A percentile compares a stretch with the other conserved stretches of the same genome.
Evolutionary conservation across 176 grass and related monocot genomes (phyloP).

Genomic region (Phoenix dactylifera): DNA sequence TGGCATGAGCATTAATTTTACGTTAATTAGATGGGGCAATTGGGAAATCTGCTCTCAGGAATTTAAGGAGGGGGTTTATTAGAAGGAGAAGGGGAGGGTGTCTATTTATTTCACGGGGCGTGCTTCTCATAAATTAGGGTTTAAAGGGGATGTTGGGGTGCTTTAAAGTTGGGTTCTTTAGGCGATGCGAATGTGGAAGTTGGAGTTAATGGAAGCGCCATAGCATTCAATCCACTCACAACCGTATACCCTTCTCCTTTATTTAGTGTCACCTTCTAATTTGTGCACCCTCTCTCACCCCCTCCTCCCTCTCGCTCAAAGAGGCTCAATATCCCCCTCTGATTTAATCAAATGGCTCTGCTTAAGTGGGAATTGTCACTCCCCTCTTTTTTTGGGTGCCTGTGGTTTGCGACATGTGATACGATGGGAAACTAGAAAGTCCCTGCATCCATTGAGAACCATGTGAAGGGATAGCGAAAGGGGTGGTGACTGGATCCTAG

Average conservation of each 20-base stretch:
- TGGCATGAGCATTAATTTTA: constrained; percentile 34
- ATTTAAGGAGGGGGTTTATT: constrained; percentile 27
- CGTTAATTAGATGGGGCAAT: constrained; percentile 25
- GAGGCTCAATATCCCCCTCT: not conserved
- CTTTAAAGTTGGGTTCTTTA: constrained; percentile 55
- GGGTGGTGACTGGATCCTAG: not conserved
- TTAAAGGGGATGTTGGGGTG: constrained; percentile 58
- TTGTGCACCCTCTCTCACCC: constrained; percentile 11
- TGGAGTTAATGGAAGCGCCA: constrained; percentile 34
- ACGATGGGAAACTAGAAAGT: not conserved
- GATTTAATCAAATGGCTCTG: not conserved
- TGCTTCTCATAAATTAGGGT: constrained; percentile 36
- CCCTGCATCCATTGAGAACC: not conserved
- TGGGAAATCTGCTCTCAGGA: constrained; percentile 24
- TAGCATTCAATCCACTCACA: constrained; percentile 60
- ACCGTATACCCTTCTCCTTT: constrained; percentile 11
- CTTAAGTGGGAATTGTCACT: not conserved
- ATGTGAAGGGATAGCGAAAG: not conserved
- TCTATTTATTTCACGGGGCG: too few relatives aligned
- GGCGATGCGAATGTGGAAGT: constrained; percentile 53
- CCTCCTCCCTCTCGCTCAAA: not conserved
- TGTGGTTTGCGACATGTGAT: not conserved
- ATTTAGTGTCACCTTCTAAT: not conserved
- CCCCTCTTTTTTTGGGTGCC: not conserved
- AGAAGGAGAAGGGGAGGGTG: too few relatives aligned